Evolutionary conservation across 78 protist species (phyloP).

Genomic region (Dictyostelium purpureum): DNA sequence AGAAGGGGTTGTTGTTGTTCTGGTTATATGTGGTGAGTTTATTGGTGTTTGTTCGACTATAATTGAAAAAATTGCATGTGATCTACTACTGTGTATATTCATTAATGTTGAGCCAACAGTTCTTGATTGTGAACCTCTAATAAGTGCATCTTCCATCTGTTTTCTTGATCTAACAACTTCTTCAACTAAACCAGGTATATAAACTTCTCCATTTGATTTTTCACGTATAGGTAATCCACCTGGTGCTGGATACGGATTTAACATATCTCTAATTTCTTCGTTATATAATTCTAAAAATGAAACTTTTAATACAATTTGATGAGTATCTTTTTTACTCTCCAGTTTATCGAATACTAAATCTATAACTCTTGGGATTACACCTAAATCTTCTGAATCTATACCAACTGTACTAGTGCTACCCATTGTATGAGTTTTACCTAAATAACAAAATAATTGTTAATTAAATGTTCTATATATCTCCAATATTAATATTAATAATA

Average conservation of each 20-base stretch:
- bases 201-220: conserved; percentile 64
- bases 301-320: conserved; percentile 53
- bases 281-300: conserved; percentile 94
- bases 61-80: conserved; percentile 96
- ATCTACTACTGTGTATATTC: conserved; percentile 87
- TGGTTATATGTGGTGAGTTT: not conserved
- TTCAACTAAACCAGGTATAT: conserved; percentile 76
- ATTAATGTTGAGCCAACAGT: conserved; percentile 87
- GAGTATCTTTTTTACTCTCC: conserved; percentile 21
- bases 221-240: conserved; percentile 76
- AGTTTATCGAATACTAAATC: conserved; percentile 44
- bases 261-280: conserved; percentile 90
- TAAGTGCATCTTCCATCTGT: conserved; percentile 79
- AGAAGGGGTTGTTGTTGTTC: not conserved
- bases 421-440: conserved; percentile 88
- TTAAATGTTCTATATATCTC: not conserved
- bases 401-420: conserved; percentile 64
- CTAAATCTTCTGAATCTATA: conserved; percentile 34
- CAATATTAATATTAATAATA: not conserved
- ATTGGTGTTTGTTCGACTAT: conserved; percentile 61
- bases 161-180: conserved; percentile 66
- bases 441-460: not conserved
- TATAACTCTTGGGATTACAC: conserved; percentile 84
- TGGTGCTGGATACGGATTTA: conserved; percentile 46
- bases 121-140: conserved; percentile 79